Percentiles rank a stretch among this genome's conserved stretches.
phyloP scores from a whole-genome alignment of 257 asterid species.

The Penstemon newberryi region DNA sequence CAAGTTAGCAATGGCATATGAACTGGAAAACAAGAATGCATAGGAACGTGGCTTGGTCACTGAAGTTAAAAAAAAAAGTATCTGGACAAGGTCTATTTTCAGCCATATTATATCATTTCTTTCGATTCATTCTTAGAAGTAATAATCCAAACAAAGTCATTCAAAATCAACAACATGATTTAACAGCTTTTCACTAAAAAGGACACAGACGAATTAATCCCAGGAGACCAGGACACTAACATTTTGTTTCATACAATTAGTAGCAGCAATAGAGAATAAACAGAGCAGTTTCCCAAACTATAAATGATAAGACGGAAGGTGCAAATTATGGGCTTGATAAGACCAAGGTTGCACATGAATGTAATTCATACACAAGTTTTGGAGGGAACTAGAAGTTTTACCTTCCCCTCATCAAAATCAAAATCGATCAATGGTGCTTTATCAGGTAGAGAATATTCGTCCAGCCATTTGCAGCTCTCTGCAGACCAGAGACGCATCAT shows the following conservation, averaged over 20 bases:
- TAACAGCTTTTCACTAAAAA: too few species aligned
- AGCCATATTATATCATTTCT: too few species aligned
- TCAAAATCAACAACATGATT: too few species aligned
- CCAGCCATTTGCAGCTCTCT: conserved; percentile 81
- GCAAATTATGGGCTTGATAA: background rate
- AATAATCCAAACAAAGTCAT: too few species aligned
- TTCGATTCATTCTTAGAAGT: too few species aligned
- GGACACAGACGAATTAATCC: too few species aligned
- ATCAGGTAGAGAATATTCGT: conserved; percentile 73
- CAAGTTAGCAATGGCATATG: too few species aligned
- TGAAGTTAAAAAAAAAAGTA: too few species aligned
- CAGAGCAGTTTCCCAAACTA: background rate
- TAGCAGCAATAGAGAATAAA: too few species aligned
- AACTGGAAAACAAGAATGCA: background rate
- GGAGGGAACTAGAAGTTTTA: conserved; percentile 33
- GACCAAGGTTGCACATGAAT: background rate
- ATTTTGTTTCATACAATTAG: too few species aligned
- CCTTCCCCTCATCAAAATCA: conserved; percentile 96
- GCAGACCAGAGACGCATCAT: conserved; percentile 98
- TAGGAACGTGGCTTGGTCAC: background rate
- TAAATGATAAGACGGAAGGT: background rate
- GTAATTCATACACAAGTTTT: conserved; percentile 16
- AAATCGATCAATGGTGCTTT: conserved; percentile 84
- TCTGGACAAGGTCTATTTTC: too few species aligned
- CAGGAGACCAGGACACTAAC: too few species aligned